These are phyloP conservation scores for Candida nanaspora DNA, from an alignment of 805 yeast genomes.

Conservation along the genomic window DNA sequence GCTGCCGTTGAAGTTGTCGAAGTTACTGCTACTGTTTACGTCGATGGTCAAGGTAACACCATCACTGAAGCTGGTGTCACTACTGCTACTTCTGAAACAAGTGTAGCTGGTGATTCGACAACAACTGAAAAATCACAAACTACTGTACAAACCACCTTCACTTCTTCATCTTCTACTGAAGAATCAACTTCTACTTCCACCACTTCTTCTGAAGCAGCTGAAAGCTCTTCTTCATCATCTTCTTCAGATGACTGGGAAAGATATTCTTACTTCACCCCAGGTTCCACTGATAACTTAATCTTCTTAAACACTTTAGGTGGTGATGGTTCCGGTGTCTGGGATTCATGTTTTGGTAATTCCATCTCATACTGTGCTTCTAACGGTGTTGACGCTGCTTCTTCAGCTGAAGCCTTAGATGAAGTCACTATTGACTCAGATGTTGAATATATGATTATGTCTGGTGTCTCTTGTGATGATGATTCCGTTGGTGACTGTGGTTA, in stretches of 20 bases:
- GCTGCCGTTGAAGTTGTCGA: constrained; percentile 56
- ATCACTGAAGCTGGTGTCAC: constrained; percentile 20
- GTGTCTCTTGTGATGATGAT: constrained; percentile 44
- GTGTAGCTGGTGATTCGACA: constrained; percentile 17
- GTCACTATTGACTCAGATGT: constrained; percentile 62
- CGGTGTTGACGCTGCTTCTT: constrained; percentile 65
- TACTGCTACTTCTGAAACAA: constrained; percentile 20
- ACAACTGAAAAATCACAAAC: constrained; percentile 13
- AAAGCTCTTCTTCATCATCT: constrained; percentile 30
- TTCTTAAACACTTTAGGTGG: constrained; percentile 91
- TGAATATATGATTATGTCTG: constrained; percentile 81
- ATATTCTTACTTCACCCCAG: constrained; percentile 58
- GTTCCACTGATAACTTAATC: constrained; percentile 60
- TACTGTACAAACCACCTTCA: constrained; percentile 13
- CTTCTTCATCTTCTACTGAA: constrained; percentile 15
- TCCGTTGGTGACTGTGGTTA: constrained; percentile 64
- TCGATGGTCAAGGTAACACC: constrained; percentile 50
- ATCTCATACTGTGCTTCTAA: constrained; percentile 76
- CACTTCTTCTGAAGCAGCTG: constrained; percentile 13
- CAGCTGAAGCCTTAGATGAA: constrained; percentile 62
- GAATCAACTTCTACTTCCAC: constrained; percentile 8
- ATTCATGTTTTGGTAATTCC: constrained; percentile 84
- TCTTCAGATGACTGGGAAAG: constrained; percentile 59
- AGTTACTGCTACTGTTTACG: constrained; percentile 74
- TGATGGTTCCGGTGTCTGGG: constrained; percentile 83